These are phyloP conservation scores for Suhomyces panamericanus DNA, from an alignment of 1,139 yeast species.

Conservation along the genomic window DNA sequence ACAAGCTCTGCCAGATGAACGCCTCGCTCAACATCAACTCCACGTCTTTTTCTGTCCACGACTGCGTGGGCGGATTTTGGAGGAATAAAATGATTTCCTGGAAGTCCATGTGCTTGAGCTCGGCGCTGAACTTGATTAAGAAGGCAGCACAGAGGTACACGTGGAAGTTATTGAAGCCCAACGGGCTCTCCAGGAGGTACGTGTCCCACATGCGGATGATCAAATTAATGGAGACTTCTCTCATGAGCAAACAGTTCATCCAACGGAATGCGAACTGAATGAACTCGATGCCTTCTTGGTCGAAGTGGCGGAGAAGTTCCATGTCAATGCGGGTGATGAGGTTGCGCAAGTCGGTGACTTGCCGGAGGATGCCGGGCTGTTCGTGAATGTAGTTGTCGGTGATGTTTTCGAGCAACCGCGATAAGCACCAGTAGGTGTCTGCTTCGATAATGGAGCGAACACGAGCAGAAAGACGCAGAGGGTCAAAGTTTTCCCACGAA, in stretches of 20 bases:
- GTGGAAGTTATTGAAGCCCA: slow-evolving; percentile 91
- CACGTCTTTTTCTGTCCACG: slow-evolving; percentile 87
- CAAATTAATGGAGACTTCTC: slow-evolving; percentile 77
- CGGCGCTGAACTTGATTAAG: slow-evolving; percentile 78
- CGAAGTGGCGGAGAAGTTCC: slow-evolving; percentile 71
- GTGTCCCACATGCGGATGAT: slow-evolving; percentile 99
- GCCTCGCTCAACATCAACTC: slow-evolving; percentile 94
- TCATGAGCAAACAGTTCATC: slow-evolving; percentile 98
- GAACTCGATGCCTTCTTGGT: slow-evolving; percentile 80
- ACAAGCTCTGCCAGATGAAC: slow-evolving; percentile 91
- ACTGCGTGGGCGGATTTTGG: slow-evolving; percentile 82
- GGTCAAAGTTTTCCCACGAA: slow-evolving; percentile 54
- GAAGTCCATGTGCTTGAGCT: slow-evolving; percentile 83
- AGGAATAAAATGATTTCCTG: slow-evolving; percentile 90
- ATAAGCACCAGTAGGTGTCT: slow-evolving; percentile 95
- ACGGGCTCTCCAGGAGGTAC: slow-evolving; percentile 81
- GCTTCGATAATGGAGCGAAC: slow-evolving; percentile 64
- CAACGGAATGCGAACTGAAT: slow-evolving; percentile 95
- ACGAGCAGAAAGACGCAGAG: slow-evolving; percentile 56
- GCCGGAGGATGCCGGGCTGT: slow-evolving; percentile 95
- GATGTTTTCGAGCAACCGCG: slow-evolving; percentile 85
- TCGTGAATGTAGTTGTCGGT: slow-evolving; percentile 97
- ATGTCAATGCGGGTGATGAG: slow-evolving; percentile 79
- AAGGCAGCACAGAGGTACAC: slow-evolving; percentile 99
- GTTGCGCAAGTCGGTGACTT: slow-evolving; percentile 77